These are phyloP conservation scores for Metschnikowia henanensis DNA, from an alignment of 805 yeast genomes.

Conservation along the genomic window DNA sequence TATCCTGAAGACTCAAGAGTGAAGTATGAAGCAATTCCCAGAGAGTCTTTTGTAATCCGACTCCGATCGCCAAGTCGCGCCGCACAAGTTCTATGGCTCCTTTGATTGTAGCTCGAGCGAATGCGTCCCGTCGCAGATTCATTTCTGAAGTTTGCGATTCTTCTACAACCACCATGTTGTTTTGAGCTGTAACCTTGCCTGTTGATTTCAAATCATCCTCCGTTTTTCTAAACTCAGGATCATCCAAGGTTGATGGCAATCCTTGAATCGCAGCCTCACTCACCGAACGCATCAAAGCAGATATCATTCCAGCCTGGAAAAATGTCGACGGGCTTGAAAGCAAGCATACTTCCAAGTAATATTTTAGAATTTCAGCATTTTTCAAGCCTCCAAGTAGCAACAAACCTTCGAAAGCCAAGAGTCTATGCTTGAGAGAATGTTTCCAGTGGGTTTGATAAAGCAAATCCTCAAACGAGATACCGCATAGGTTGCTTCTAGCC, in stretches of 20 bases:
- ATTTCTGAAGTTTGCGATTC: constrained; percentile 46
- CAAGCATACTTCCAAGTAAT: constrained; percentile 57
- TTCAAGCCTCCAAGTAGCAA: constrained; percentile 76
- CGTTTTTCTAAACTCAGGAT: constrained; percentile 55
- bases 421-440: constrained; percentile 52
- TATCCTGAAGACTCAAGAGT: constrained; percentile 55
- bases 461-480: constrained; percentile 54
- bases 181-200: constrained; percentile 8
- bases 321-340: constrained; percentile 50
- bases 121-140: constrained; percentile 57
- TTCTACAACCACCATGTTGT: constrained; percentile 56
- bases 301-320: constrained; percentile 50
- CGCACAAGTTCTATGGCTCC: constrained; percentile 69
- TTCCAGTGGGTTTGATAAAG: constrained; percentile 50
- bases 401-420: constrained; percentile 70
- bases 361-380: constrained; percentile 57
- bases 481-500: constrained; percentile 53
- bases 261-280: constrained; percentile 71
- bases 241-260: constrained; percentile 56
- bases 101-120: constrained; percentile 60
- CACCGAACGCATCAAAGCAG: constrained; percentile 49
- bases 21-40: constrained; percentile 74
- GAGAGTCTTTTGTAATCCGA: constrained; percentile 55
- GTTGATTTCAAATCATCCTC: constrained; percentile 24
- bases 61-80: constrained; percentile 55